phyloP scores from a whole-genome alignment of 2,329 filamentous ascomycete species.

The Colletotrichum lini region DNA sequence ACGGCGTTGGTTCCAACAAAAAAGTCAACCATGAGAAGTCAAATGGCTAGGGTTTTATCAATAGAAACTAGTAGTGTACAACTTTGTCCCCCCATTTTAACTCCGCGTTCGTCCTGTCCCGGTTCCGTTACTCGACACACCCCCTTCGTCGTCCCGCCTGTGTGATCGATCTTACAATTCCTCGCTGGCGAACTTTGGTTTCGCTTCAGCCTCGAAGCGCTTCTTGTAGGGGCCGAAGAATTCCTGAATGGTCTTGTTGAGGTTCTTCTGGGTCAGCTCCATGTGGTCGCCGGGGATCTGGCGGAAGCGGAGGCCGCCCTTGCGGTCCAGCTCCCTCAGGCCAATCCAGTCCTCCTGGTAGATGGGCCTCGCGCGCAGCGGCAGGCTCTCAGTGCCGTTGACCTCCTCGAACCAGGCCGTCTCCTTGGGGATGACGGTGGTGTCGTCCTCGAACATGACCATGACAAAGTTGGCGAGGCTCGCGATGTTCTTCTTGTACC shows the following conservation, averaged over 20 bases:
- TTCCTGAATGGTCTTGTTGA: slow-evolving; percentile 76
- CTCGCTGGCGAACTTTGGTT: slow-evolving; percentile 46
- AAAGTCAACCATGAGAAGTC: slow-evolving; percentile 36
- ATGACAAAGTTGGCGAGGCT: slow-evolving; percentile 84
- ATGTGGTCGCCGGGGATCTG: slow-evolving; percentile 86
- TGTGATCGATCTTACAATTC: slow-evolving; percentile 53
- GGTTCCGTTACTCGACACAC: neutral
- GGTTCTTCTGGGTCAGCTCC: slow-evolving; percentile 76
- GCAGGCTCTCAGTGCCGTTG: slow-evolving; percentile 77
- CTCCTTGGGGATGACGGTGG: slow-evolving; percentile 90
- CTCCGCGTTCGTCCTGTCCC: neutral
- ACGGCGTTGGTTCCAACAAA: slow-evolving; percentile 43
- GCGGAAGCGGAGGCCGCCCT: slow-evolving; percentile 83
- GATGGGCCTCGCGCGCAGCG: slow-evolving; percentile 77
- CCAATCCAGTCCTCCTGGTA: slow-evolving; percentile 97
- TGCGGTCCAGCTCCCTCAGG: slow-evolving; percentile 82
- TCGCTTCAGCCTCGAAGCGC: slow-evolving; percentile 50
- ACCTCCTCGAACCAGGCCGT: slow-evolving; percentile 92
- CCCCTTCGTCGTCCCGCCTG: neutral
- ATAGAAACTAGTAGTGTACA: slow-evolving; percentile 41
- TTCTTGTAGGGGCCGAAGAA: slow-evolving; percentile 73
- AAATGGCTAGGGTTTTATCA: slow-evolving; percentile 25
- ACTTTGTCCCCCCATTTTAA: slow-evolving; percentile 20
- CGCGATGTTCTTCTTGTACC: slow-evolving; percentile 80
- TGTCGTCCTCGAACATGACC: slow-evolving; percentile 91